Evolutionary conservation across 2,329 filamentous ascomycete species (phyloP), one percentile per base, ranked within the genome.

Genomic region (Penicillium sp.): DNA sequence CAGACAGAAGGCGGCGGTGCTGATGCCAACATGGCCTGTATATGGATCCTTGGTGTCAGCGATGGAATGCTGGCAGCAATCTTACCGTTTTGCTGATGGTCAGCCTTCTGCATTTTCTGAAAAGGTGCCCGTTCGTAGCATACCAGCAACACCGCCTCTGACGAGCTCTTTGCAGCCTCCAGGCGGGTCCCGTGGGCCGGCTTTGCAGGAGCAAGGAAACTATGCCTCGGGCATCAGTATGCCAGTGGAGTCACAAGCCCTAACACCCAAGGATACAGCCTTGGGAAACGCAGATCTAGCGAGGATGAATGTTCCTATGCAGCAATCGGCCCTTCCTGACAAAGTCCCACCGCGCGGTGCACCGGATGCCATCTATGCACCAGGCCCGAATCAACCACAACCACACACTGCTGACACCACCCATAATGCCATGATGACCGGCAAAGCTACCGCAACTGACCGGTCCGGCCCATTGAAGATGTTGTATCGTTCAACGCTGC

Each of bases 381-480:
- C 53, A 26, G 28, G 47, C 7, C 40, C 37, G 24, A 24, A 42
- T 6, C 59, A 61, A 14, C 55, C 55, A 3, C 64, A 67, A 40
- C 63, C 62, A 4, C 56, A 52, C 14, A 67, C 64, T 0, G 60
- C 66, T 3, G 64, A 68, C n/a, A 68, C 62, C n/a, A 53, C 51
- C 6, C 61, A 62, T 10, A 64, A 61, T 36, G 23, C 52, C 4
- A 51, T 58, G 49, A 54, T 57, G 35, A 35, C 51, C 7, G 47
- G 47, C 6, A 50, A 47, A 24, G 13, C 45, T 18, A 31, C 46
- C 2, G 40, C 46, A 8, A 52, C 40, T 44, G 59, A 61, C 18
- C 50, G 46, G 10, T 42, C 60, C 10, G 27, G 42, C 32, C 50
- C 20, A 41, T 48, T 1, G 49, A 41, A 8, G 45, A 56, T 22